A percentile compares a stretch with the other conserved stretches of the same genome.
Conservation (phyloP, 2,329 filamentous ascomycete genomes). For the Neonectria sp. region DNA sequence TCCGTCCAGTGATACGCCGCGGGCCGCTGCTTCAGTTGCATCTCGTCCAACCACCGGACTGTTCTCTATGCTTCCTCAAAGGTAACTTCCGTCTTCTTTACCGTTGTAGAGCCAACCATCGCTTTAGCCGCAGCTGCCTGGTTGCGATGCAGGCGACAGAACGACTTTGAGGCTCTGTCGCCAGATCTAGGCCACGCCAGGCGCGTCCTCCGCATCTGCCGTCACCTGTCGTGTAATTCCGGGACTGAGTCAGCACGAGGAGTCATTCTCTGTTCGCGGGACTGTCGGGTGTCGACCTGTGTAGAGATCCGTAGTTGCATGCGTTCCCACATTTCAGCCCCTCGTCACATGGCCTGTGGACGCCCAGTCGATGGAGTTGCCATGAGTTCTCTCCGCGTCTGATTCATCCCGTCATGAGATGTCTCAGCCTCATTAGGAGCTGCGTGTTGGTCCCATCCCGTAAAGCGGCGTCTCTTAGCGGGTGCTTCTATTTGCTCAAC, state of each 20-base stretch:
- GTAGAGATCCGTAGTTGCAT: neutral
- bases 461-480: conserved; percentile 9
- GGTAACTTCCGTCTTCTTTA: neutral
- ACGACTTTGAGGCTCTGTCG: neutral
- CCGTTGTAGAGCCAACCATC: neutral
- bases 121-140: conserved; percentile 21
- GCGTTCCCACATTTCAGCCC: conserved; percentile 3
- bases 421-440: conserved; percentile 12
- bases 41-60: neutral
- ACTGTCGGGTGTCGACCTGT: neutral
- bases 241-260: conserved; percentile 12
- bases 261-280: conserved; percentile 3
- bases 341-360: conserved; percentile 22
- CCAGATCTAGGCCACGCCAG: neutral
- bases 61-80: neutral
- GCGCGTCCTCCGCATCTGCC: neutral
- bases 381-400: conserved; percentile 4
- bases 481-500: neutral
- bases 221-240: conserved; percentile 7
- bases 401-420: conserved; percentile 16
- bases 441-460: conserved; percentile 2
- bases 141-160: neutral
- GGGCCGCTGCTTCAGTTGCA: neutral
- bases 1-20: neutral
- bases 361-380: conserved; percentile 1